phyloP scores from a whole-genome alignment of 441 rosid species.

The Kokia cookei region DNA sequence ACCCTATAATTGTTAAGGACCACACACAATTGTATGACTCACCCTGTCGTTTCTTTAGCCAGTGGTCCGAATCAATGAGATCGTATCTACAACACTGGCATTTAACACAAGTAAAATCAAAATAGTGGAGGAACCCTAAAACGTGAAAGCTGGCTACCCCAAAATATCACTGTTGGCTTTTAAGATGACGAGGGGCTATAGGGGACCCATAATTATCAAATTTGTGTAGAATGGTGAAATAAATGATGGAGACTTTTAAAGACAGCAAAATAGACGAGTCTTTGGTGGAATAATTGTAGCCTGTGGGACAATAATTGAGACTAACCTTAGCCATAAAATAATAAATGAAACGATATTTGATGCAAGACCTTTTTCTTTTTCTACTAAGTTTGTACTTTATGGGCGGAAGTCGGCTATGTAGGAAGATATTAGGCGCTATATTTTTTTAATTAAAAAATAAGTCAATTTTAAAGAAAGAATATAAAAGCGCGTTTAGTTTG shows the following conservation, averaged over 20 bases:
- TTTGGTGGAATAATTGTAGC: not conserved
- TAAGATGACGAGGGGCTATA: not conserved
- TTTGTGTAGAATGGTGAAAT: not conserved
- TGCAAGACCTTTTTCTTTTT: not conserved
- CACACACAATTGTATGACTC: not conserved
- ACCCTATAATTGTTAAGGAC: not conserved
- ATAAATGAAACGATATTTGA: not conserved
- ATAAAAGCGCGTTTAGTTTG: too few relatives aligned
- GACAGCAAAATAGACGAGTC: not conserved
- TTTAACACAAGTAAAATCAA: too few relatives aligned
- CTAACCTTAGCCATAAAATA: not conserved
- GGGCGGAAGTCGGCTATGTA: too few relatives aligned
- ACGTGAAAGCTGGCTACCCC: too few relatives aligned
- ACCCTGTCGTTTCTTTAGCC: not conserved
- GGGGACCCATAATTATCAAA: not conserved
- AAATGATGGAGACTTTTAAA: not conserved
- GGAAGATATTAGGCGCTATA: too few relatives aligned
- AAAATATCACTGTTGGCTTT: not conserved
- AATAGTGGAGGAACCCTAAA: too few relatives aligned
- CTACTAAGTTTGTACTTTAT: not conserved
- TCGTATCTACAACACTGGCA: not conserved
- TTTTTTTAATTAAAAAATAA: too few relatives aligned
- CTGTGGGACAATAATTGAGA: not conserved
- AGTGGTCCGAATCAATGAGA: not conserved
- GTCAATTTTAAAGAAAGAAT: too few relatives aligned